These are phyloP conservation scores for Glonium stellatum DNA, from an alignment of 495 filamentous ascomycete genomes.

Conservation along the genomic window DNA sequence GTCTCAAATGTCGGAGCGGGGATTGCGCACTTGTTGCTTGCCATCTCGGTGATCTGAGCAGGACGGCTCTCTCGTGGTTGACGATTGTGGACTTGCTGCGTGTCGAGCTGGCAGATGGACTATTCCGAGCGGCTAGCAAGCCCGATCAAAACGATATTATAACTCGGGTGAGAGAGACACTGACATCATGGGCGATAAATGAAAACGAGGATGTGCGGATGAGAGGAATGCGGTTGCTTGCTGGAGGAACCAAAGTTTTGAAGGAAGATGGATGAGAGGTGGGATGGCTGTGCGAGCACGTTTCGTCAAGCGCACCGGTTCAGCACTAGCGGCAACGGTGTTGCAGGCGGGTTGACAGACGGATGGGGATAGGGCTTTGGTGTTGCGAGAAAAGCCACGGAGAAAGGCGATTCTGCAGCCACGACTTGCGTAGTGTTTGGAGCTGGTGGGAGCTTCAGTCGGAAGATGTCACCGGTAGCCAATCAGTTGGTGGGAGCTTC, in stretches of 20 bases:
- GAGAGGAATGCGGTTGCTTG: background rate
- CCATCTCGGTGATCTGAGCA: constrained; percentile 16
- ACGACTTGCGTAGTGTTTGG: too few relatives aligned
- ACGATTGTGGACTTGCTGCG: constrained; percentile 10
- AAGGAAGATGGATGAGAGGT: background rate
- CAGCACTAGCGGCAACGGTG: too few relatives aligned
- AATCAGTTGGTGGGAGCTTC: too few relatives aligned
- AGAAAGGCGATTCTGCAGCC: too few relatives aligned
- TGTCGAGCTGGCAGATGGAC: constrained; percentile 11
- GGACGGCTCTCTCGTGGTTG: constrained; percentile 16
- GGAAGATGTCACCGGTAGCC: too few relatives aligned
- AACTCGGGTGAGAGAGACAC: background rate
- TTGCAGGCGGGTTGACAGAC: too few relatives aligned
- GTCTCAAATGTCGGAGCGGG: background rate
- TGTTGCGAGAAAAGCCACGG: too few relatives aligned
- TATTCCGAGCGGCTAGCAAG: background rate
- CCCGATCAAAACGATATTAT: background rate
- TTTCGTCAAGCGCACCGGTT: too few relatives aligned
- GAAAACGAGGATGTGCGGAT: background rate
- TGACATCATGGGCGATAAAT: background rate
- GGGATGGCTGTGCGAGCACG: too few relatives aligned
- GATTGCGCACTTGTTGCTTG: constrained; percentile 3
- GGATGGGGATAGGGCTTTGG: too few relatives aligned
- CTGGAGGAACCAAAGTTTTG: background rate
- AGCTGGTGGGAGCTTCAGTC: too few relatives aligned